A percentile compares a stretch with the other conserved stretches of the same genome.
These are phyloP conservation scores for Aegilops bicornis DNA, from an alignment of 176 grass and related monocot species.

Conservation along the genomic window DNA sequence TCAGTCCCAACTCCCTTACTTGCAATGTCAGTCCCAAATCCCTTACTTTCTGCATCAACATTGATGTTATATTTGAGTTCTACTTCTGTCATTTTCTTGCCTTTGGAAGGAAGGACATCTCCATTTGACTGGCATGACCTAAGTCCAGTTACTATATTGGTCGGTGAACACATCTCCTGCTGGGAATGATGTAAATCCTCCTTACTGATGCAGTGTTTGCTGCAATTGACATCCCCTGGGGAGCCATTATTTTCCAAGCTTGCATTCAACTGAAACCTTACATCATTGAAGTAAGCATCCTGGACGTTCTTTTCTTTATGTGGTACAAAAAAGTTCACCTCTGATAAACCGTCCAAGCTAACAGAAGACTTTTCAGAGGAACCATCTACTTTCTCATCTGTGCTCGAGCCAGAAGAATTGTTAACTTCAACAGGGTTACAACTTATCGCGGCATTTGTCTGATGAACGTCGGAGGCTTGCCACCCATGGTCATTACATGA, in stretches of 20 bases:
- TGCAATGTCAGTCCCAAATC: neutral
- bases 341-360: constrained; percentile 38
- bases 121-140: constrained; percentile 40
- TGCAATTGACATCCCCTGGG: constrained; percentile 26
- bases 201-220: constrained; percentile 32
- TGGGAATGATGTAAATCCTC: constrained; percentile 26
- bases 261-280: constrained; percentile 37
- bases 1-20: neutral
- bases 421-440: constrained; percentile 29
- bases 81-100: constrained; percentile 33
- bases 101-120: constrained; percentile 17
- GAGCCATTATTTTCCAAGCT: constrained; percentile 25
- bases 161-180: constrained; percentile 25
- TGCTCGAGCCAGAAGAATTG: constrained; percentile 24
- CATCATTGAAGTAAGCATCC: constrained; percentile 29
- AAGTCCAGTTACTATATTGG: constrained; percentile 22
- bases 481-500: constrained; percentile 47
- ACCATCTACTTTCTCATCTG: constrained; percentile 36
- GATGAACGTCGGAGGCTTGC: constrained; percentile 31
- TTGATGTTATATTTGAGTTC: constrained; percentile 20
- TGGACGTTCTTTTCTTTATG: constrained; percentile 12
- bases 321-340: neutral
- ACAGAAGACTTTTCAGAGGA: constrained; percentile 27
- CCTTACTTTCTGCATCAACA: constrained; percentile 32
- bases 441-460: constrained; percentile 2